Evolutionary conservation across 345 rosid species (phyloP).

Genomic region (Fremontodendron californicum): DNA sequence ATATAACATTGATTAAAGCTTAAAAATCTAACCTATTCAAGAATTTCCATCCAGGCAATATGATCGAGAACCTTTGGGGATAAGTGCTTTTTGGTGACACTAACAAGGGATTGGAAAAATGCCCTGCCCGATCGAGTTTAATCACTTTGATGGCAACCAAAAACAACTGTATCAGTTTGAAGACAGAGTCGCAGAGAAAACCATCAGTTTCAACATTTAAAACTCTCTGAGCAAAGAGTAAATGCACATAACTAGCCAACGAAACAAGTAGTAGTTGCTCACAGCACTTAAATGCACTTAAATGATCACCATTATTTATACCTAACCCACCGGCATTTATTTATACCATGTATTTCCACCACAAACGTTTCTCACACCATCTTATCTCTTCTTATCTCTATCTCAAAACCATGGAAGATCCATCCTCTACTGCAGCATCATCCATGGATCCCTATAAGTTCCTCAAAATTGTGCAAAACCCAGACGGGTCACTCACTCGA

Average conservation of each 20-base stretch:
- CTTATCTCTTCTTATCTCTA: background rate
- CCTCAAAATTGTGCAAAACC: constrained; percentile 50
- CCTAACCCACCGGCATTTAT: background rate
- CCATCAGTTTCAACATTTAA: background rate
- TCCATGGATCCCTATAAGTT: constrained; percentile 48
- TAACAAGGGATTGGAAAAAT: no score
- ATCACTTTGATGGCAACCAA: background rate
- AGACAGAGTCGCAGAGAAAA: background rate
- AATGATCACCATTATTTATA: background rate
- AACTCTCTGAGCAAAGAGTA: background rate
- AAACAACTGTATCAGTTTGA: background rate
- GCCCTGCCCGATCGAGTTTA: no score
- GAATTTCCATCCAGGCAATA: no score
- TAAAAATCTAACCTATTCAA: no score
- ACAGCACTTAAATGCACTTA: background rate
- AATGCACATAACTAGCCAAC: background rate
- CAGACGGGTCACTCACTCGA: constrained; percentile 70
- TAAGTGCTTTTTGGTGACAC: background rate
- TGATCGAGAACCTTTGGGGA: no score
- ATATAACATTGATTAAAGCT: no score
- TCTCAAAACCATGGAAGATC: background rate
- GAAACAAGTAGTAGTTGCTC: background rate
- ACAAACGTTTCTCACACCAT: background rate
- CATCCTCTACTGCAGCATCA: background rate
- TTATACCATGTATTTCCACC: background rate